These are phyloP conservation scores for Lactarius hengduanensis DNA, from an alignment of 768 basidiomycete genomes.

Conservation along the genomic window DNA sequence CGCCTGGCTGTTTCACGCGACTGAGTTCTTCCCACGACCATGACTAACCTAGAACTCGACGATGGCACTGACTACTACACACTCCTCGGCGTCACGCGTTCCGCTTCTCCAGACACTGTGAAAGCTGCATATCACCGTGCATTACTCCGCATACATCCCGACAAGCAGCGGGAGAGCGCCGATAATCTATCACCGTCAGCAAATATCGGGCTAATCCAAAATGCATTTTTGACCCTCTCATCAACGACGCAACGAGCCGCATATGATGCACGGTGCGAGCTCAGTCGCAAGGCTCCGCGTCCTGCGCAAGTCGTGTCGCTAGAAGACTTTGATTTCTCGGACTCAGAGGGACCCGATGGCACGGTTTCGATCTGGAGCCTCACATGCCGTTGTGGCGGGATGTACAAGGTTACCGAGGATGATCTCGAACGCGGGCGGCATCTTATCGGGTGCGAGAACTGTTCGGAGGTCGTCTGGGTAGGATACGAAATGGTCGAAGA, in stretches of 20 bases:
- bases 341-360: constrained; percentile 36
- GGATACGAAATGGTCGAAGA: constrained; percentile 63
- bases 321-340: constrained; percentile 54
- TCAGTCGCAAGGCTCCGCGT: constrained; percentile 44
- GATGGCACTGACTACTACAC: constrained; percentile 52
- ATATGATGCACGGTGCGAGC: constrained; percentile 45
- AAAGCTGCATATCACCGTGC: constrained; percentile 69
- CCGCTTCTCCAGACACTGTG: constrained; percentile 54
- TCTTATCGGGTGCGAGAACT: constrained; percentile 67
- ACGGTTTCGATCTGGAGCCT: constrained; percentile 50
- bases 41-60: constrained; percentile 10
- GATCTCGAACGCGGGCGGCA: constrained; percentile 73
- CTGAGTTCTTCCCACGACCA: neutral
- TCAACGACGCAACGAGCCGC: constrained; percentile 45
- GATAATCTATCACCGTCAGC: constrained; percentile 4
- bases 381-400: constrained; percentile 71
- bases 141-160: constrained; percentile 65
- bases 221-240: constrained; percentile 67
- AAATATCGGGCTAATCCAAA: constrained; percentile 56
- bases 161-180: constrained; percentile 40
- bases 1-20: no score
- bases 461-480: constrained; percentile 85
- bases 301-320: constrained; percentile 79
- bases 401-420: constrained; percentile 53
- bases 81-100: constrained; percentile 50